Evolutionary conservation across 2,329 filamentous ascomycete species (phyloP).

Genomic region (Huntiella decipiens): DNA sequence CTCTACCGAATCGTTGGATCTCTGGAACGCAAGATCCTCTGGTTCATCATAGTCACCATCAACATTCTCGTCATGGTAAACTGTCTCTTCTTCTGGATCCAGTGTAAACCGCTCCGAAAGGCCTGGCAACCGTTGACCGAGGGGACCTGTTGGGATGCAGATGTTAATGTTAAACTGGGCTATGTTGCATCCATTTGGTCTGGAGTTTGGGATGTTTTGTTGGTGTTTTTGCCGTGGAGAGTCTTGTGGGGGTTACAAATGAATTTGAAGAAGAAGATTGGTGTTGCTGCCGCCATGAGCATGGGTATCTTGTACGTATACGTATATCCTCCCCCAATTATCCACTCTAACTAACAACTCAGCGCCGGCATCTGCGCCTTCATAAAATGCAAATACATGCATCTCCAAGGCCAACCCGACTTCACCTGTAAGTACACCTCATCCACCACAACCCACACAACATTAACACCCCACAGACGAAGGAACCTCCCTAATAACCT

Average conservation of each 20-base stretch:
- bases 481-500: slow-evolving; percentile 11
- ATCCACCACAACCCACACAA: background rate
- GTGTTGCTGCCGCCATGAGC: slow-evolving; percentile 15
- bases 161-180: slow-evolving; percentile 7
- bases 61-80: slow-evolving; percentile 14
- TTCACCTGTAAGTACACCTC: slow-evolving; percentile 5
- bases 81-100: slow-evolving; percentile 15
- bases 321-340: background rate
- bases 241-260: slow-evolving; percentile 16
- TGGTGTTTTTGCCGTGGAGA: slow-evolving; percentile 15
- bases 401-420: slow-evolving; percentile 1
- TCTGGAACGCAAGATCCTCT: slow-evolving; percentile 15
- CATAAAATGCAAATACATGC: slow-evolving; percentile 4
- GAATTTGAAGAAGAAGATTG: slow-evolving; percentile 15
- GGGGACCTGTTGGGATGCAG: slow-evolving; percentile 15
- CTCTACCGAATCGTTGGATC: slow-evolving; percentile 15
- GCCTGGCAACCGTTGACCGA: slow-evolving; percentile 13
- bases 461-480: background rate
- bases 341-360: background rate
- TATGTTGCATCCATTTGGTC: slow-evolving; percentile 11
- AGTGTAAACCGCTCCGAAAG: slow-evolving; percentile 15
- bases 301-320: slow-evolving; percentile 15
- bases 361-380: slow-evolving; percentile 10
- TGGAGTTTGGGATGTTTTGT: slow-evolving; percentile 13
- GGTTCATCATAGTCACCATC: slow-evolving; percentile 15